A percentile compares a stretch with the other conserved stretches of the same genome.
These are phyloP conservation scores for Phytopythium ostracodes DNA, from an alignment of 352 stramenopile genomes.

Conservation along the genomic window DNA sequence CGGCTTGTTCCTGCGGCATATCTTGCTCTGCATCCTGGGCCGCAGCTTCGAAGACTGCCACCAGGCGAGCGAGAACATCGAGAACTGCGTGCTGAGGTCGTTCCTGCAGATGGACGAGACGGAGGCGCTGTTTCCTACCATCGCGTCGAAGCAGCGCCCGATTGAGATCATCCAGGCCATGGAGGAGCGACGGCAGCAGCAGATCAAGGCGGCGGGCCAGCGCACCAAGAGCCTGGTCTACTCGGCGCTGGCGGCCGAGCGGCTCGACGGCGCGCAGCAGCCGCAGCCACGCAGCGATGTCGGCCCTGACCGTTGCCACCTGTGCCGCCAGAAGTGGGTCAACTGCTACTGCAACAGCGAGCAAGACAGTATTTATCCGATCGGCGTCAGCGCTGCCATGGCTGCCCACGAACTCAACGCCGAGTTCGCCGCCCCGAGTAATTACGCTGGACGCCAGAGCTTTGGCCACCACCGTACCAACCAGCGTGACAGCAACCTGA, in stretches of 20 bases:
- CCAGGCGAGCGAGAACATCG: slow-evolving; percentile 63
- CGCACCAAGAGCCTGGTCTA: slow-evolving; percentile 49
- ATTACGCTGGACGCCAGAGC: not conserved
- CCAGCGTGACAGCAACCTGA: slow-evolving; percentile 31
- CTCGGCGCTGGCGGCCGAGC: slow-evolving; percentile 32
- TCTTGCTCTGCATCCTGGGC: slow-evolving; percentile 68
- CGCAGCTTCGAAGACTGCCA: slow-evolving; percentile 64
- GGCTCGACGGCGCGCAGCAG: slow-evolving; percentile 26
- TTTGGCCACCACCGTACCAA: slow-evolving; percentile 4
- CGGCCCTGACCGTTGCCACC: slow-evolving; percentile 65
- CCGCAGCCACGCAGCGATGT: slow-evolving; percentile 39
- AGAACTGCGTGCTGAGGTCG: slow-evolving; percentile 64
- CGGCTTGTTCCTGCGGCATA: slow-evolving; percentile 69
- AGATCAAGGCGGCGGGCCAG: slow-evolving; percentile 55
- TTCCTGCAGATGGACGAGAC: slow-evolving; percentile 76
- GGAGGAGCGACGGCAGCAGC: slow-evolving; percentile 67
- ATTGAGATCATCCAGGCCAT: slow-evolving; percentile 65
- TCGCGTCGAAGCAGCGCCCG: slow-evolving; percentile 47
- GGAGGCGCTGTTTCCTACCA: slow-evolving; percentile 42
- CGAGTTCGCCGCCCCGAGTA: slow-evolving; percentile 6
- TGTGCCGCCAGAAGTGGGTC: slow-evolving; percentile 83
- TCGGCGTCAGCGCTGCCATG: slow-evolving; percentile 20
- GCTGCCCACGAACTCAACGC: slow-evolving; percentile 7
- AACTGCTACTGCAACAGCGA: slow-evolving; percentile 86
- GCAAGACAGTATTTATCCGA: slow-evolving; percentile 58